Evolutionary conservation across 2,329 filamentous ascomycete genomes (phyloP), one percentile per base, ranked within the genome.

Genomic region (Fusarium sp.): DNA sequence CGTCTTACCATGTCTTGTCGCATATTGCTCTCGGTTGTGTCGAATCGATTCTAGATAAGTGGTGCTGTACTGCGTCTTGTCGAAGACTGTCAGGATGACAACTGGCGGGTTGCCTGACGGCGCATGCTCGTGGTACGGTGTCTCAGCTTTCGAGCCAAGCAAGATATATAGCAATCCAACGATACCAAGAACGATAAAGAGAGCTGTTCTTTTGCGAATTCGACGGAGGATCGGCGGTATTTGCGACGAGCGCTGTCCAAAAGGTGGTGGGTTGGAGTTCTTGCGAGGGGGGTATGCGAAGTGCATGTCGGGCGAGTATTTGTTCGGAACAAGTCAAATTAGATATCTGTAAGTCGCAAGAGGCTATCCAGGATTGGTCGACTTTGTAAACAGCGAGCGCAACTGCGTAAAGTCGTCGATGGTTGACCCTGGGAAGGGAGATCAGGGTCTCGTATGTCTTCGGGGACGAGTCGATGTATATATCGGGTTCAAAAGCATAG

Each of bases 231-330:
- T 74, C 47, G 87, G 75, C 11, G 88, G 76, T 20, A 82, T 78
- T 71, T 84, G 81, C 75, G 88, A 82, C 68, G 86, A 84, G 74
- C 89, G 85, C 47, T 87, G 84, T 68, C 85, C 84, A 80, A 92
- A 95, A 30, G 90, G 89, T 70, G 89, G 88, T 70, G 91, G 88
- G 76, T 91, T 89, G 70, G 92, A 95, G 75, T 87, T 89, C 82
- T 95, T 97, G 79, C 94, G 91, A 75, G 93, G 88, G 56, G 94
- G 94, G 74, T 96, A 90, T 68, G 94, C 93, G 84, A 95, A 94
- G 79, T 97, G 94, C 93, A 97, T 96, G 72, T 74, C 83, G 75
- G 64, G 68, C 50, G 43, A 55, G 37, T 40, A 10, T n/a, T 39
- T 9, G 4, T 8, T 13, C 8, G 11, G 15, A 17, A 5, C 24